A percentile compares a stretch with the other conserved stretches of the same genome.
These are phyloP conservation scores for Agrocybe chaxingu DNA, from an alignment of 768 basidiomycete species.

Conservation along the genomic window DNA sequence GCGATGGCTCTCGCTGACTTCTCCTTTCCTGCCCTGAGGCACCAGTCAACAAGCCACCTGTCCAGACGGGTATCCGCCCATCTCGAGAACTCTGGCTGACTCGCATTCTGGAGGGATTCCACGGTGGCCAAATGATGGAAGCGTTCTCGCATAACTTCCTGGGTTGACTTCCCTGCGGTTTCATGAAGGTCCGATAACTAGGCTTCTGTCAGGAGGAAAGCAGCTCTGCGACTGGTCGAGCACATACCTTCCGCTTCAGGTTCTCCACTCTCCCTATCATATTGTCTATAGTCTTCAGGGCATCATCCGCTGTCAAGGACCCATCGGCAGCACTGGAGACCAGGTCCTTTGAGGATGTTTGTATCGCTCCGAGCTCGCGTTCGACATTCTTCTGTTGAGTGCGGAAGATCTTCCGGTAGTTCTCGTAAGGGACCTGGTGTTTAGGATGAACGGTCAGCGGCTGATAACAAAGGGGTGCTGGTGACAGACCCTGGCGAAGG, in stretches of 20 bases:
- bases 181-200: conserved; percentile 50
- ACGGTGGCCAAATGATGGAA: conserved; percentile 66
- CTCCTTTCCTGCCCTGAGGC: conserved; percentile 74
- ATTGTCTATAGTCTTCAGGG: conserved; percentile 59
- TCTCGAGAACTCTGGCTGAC: conserved; percentile 56
- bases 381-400: conserved; percentile 80
- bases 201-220: conserved; percentile 1
- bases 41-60: conserved; percentile 93
- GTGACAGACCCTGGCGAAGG: conserved; percentile 63
- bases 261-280: conserved; percentile 77
- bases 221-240: neutral
- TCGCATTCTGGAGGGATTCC: conserved; percentile 52
- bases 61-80: conserved; percentile 84
- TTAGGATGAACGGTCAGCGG: neutral
- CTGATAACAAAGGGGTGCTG: neutral
- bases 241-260: conserved; percentile 82
- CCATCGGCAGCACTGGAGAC: conserved; percentile 38
- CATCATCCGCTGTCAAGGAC: conserved; percentile 44
- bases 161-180: conserved; percentile 52
- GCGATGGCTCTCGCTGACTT: conserved; percentile 77
- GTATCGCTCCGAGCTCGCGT: conserved; percentile 65
- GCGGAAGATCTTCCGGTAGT: conserved; percentile 85
- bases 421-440: conserved; percentile 84
- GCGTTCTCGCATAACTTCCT: conserved; percentile 72
- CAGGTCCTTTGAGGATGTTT: conserved; percentile 58